phyloP scores from a whole-genome alignment of 225 moss, liverwort and hornwort genomes.

The Climacium dendroides region DNA sequence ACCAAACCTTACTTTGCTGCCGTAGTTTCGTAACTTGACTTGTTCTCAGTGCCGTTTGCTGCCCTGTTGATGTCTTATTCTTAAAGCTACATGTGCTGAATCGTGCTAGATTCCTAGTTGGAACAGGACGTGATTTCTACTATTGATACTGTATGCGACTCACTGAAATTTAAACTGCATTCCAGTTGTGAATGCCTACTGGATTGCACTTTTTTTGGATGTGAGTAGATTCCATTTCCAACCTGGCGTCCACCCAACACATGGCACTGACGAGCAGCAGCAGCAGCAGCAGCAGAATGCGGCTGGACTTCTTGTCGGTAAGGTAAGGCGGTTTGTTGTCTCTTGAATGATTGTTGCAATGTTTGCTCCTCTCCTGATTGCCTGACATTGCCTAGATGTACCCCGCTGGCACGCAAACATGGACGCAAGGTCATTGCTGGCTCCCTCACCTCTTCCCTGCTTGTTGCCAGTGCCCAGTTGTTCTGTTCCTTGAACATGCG shows the following conservation, averaged over 20 bases:
- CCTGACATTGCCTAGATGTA: neutral
- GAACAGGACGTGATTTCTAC: neutral
- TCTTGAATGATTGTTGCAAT: neutral
- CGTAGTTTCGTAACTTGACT: neutral
- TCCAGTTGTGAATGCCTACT: neutral
- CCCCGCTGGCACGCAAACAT: neutral
- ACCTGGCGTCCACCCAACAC: conserved; percentile 1
- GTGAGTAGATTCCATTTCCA: neutral
- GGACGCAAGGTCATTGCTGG: neutral
- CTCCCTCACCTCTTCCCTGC: neutral
- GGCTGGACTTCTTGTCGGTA: neutral
- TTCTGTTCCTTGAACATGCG: neutral
- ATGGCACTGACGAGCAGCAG: conserved; percentile 5
- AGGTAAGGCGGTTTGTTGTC: neutral
- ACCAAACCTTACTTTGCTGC: neutral
- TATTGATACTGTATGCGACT: neutral
- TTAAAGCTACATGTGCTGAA: neutral
- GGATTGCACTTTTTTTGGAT: neutral
- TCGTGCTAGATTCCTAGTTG: neutral
- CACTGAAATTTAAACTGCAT: neutral
- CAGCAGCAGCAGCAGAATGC: neutral
- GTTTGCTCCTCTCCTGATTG: neutral
- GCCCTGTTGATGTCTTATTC: neutral
- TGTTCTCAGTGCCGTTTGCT: neutral
- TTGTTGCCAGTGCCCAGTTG: neutral